phyloP scores from a whole-genome alignment of 2,329 filamentous ascomycete genomes.

The Talaromyces sp. region DNA sequence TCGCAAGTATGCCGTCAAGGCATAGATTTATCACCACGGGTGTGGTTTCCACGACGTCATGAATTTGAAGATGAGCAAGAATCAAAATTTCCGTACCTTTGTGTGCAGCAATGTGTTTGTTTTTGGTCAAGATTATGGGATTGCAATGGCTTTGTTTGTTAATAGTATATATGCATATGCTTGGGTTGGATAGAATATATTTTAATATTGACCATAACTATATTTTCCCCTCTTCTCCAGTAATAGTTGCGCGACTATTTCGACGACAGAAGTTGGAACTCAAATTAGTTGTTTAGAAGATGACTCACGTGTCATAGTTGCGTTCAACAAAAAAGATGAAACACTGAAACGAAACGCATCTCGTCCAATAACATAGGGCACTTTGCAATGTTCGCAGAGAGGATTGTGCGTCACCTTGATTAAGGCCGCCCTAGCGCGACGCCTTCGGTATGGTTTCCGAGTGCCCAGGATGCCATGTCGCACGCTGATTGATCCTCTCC shows the following conservation, averaged over 20 bases:
- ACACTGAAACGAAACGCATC: constrained; percentile 6
- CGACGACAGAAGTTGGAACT: no score
- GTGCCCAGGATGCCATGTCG: background rate
- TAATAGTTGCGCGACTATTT: no score
- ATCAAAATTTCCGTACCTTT: background rate
- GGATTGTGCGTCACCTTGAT: constrained; percentile 7
- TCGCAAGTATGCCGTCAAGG: constrained; percentile 71
- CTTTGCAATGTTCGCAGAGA: background rate
- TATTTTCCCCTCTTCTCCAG: no score
- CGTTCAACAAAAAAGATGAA: constrained; percentile 2
- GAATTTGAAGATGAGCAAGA: constrained; percentile 4
- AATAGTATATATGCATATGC: constrained; percentile 5
- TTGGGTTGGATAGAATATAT: constrained; percentile 3
- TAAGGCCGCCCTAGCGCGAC: constrained; percentile 2
- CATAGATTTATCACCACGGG: constrained; percentile 43
- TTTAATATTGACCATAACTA: background rate
- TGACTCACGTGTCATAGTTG: constrained; percentile 6
- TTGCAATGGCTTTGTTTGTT: background rate
- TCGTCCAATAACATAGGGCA: background rate
- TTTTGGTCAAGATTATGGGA: background rate
- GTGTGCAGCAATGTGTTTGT: background rate
- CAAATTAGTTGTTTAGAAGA: background rate
- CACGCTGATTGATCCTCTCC: constrained; percentile 3
- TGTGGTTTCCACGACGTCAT: constrained; percentile 7
- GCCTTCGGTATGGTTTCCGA: constrained; percentile 11